Conservation (phyloP, 2,329 filamentous ascomycete species). For the Xylaria hypoxylon region DNA sequence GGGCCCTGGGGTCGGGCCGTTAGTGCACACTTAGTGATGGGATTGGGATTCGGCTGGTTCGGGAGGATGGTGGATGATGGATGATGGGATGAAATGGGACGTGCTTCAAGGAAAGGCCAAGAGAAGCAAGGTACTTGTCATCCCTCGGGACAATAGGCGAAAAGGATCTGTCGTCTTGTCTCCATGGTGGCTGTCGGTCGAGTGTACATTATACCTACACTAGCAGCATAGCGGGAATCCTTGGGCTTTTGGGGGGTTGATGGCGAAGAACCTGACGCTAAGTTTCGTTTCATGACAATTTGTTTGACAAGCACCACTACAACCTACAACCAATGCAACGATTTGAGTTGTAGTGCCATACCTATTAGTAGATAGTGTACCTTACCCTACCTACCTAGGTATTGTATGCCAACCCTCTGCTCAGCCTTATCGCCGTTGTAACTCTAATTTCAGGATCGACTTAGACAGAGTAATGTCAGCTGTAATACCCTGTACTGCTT, state of each 20-base stretch:
- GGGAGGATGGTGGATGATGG: slow-evolving; percentile 25
- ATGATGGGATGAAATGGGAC: not conserved
- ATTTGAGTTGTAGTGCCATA: not conserved
- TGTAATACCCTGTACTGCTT: not conserved
- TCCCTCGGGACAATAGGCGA: slow-evolving; percentile 32
- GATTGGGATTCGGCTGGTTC: slow-evolving; percentile 16
- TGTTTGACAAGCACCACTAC: not conserved
- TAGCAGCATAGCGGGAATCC: slow-evolving; percentile 7
- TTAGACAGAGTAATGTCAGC: not conserved
- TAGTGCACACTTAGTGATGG: not conserved
- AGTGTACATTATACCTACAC: not conserved
- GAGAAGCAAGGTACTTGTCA: slow-evolving; percentile 34
- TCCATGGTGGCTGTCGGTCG: slow-evolving; percentile 12
- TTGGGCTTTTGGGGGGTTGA: not conserved
- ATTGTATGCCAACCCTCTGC: slow-evolving; percentile 1
- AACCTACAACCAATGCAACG: not conserved
- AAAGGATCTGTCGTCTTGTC: slow-evolving; percentile 6
- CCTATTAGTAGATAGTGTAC: too few relatives aligned
- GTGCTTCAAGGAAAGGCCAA: slow-evolving; percentile 1
- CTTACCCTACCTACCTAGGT: too few relatives aligned
- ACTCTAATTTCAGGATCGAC: slow-evolving; percentile 23
- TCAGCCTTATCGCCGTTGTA: slow-evolving; percentile 29
- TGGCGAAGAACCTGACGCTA: not conserved
- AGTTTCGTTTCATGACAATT: not conserved
- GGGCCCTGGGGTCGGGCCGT: slow-evolving; percentile 15